Base-by-base conservation (phyloP, 2,329 filamentous ascomycete species). In the Magnaporthiopsis rhizophila region DNA sequence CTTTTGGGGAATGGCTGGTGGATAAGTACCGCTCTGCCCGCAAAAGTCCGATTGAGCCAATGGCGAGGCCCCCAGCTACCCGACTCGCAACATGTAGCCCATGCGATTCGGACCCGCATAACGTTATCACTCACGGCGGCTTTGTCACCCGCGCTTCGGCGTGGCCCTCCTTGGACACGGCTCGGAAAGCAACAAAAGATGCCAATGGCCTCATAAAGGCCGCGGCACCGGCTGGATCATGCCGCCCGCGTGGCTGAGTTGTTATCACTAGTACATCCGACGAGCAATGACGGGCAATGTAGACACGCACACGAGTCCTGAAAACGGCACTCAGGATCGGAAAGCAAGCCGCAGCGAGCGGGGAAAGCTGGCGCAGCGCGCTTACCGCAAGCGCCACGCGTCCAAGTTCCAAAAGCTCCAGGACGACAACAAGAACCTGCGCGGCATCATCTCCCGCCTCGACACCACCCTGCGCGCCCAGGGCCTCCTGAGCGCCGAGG, bases 381-480 rank as follows among this genome's bases (percentile, higher is more conserved):
- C 67, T 21, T 70, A 69, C 15, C 69, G 69, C 28, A 69, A 69
- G 59, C 68, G 69, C 8, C 67, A 69, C 34, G 67, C 69, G 0
- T 65, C 66, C n/a, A 69, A 67, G 56, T 64, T 69, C 1, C 67
- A 68, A 53, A 62, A 38, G 3, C 64, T 70, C 0, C 65, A 70
- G 11, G 66, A 69, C 6, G 69, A 70, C 57, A 69, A 69, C 59
- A 63, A 59, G 24, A 62, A 36, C 4, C 64, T 70, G 12, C 65
- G 63, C 36, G 53, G 64, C 3, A n/a, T 62, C 26, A 34, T 45
- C 21, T 4, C 26, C 36, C 6, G 61, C 21, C 7, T 61, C 9
- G 59, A 58, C 57, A 32, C 3, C 57, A 21, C 28, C 57, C 57
- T 58, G 24, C 24, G 26, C 15, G 24, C 24, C 12, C 57, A 58